These are phyloP conservation scores for Primulina huaijiensis DNA, from an alignment of 257 asterid genomes.

Conservation along the genomic window DNA sequence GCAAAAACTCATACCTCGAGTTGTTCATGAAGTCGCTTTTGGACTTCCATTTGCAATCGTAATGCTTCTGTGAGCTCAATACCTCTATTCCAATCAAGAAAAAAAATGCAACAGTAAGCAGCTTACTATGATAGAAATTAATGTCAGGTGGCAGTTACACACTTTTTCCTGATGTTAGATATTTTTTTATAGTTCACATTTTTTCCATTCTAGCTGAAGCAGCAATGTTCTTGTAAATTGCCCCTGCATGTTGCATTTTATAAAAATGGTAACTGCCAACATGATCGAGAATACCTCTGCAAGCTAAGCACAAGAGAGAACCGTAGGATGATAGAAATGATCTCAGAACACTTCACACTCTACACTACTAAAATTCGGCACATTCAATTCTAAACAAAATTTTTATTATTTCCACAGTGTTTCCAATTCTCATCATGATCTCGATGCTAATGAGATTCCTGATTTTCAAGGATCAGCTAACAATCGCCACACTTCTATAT, in stretches of 20 bases:
- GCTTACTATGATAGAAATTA: conserved; percentile 10
- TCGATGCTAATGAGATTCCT: not conserved
- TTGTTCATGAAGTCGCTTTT: conserved; percentile 91
- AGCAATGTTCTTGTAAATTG: conserved; percentile 1
- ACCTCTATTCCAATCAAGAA: conserved; percentile 48
- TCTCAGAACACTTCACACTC: not conserved
- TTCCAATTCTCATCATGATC: not conserved
- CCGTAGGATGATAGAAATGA: not conserved
- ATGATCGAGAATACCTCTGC: not conserved
- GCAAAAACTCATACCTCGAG: conserved; percentile 64
- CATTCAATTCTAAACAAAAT: conserved; percentile 1
- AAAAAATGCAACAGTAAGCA: not conserved
- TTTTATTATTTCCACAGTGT: conserved; percentile 9
- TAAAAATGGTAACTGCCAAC: not conserved
- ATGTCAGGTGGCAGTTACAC: not conserved
- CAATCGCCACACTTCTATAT: not conserved
- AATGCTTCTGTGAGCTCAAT: conserved; percentile 90
- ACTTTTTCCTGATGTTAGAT: conserved; percentile 1
- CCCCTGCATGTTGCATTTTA: not conserved
- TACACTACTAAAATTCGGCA: not conserved
- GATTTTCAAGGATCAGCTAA: not conserved
- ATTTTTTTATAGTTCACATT: not conserved
- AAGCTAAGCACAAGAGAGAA: conserved; percentile 15
- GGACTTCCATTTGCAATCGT: conserved; percentile 90
- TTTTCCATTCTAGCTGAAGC: conserved; percentile 3